These are phyloP conservation scores for Mangifera indica DNA, from an alignment of 345 rosid genomes.

Conservation along the genomic window DNA sequence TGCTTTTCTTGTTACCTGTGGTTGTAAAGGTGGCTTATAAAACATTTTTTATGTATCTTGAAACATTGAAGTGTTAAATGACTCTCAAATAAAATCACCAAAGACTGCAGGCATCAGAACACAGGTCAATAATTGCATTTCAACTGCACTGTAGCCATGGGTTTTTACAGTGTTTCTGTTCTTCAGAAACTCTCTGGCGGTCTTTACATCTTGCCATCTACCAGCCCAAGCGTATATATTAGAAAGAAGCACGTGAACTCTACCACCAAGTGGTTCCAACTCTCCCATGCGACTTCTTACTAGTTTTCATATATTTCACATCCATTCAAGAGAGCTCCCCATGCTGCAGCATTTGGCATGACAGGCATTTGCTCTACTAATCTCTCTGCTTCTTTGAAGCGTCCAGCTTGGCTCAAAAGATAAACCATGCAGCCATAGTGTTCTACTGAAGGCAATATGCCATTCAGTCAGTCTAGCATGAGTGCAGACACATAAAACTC, in stretches of 20 bases:
- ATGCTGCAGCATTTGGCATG: conserved; percentile 38
- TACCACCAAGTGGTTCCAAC: conserved; percentile 41
- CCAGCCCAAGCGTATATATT: conserved; percentile 52
- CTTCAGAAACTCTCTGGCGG: conserved; percentile 46
- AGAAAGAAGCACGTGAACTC: conserved; percentile 45
- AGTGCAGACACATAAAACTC: conserved; percentile 50
- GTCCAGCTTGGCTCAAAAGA: conserved; percentile 55
- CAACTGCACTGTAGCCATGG: conserved; percentile 46
- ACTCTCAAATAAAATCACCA: not conserved
- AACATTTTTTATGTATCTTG: not conserved
- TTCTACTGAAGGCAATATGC: conserved; percentile 42
- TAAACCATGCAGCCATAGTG: conserved; percentile 52
- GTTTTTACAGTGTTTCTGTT: conserved; percentile 33
- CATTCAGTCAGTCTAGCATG: conserved; percentile 43
- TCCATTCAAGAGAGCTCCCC: conserved; percentile 57
- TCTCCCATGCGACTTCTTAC: conserved; percentile 31
- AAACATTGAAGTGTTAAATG: not conserved
- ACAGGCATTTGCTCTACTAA: conserved; percentile 40
- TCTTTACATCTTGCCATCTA: conserved; percentile 43
- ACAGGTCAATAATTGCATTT: conserved; percentile 16
- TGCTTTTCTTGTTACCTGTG: not conserved
- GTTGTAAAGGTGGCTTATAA: not conserved
- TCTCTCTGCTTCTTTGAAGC: conserved; percentile 44
- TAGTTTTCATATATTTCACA: conserved; percentile 48
- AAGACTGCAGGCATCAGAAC: not conserved